phyloP scores from a whole-genome alignment of 2,329 filamentous ascomycete genomes.

The Macrophomina pseudophaseolina region DNA sequence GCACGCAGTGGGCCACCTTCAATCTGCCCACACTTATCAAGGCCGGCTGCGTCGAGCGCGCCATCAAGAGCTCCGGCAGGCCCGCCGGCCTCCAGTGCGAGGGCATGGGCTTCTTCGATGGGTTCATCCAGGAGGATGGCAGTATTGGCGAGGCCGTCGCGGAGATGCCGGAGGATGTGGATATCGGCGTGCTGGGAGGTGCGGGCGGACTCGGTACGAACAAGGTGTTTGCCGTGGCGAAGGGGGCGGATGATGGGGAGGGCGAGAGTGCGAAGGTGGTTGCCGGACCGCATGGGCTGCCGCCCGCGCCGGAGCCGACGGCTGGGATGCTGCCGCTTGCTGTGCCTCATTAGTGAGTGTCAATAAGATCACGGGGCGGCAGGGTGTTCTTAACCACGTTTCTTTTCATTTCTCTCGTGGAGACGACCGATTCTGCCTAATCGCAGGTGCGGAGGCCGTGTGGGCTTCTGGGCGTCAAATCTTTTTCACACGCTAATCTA shows the following conservation, averaged over 20 bases:
- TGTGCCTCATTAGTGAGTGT: not conserved
- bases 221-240: not conserved
- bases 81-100: not conserved
- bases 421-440: too few relatives aligned
- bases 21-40: not conserved
- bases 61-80: constrained; percentile 2
- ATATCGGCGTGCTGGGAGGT: not conserved
- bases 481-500: too few relatives aligned
- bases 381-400: too few relatives aligned
- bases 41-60: constrained; percentile 4
- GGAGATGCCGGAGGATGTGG: not conserved
- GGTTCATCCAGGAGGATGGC: not conserved
- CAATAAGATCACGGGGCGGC: too few relatives aligned
- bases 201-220: not conserved
- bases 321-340: constrained; percentile 6
- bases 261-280: too few relatives aligned
- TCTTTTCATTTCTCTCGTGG: too few relatives aligned
- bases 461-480: too few relatives aligned
- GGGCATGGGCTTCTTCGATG: constrained; percentile 9
- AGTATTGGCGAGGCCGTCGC: not conserved
- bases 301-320: not conserved
- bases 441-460: too few relatives aligned
- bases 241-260: not conserved
- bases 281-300: not conserved
- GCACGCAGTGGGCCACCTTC: constrained; percentile 9